Conservation (phyloP, 2,329 filamentous ascomycete genomes). For the Colletotrichum cuscutae region DNA sequence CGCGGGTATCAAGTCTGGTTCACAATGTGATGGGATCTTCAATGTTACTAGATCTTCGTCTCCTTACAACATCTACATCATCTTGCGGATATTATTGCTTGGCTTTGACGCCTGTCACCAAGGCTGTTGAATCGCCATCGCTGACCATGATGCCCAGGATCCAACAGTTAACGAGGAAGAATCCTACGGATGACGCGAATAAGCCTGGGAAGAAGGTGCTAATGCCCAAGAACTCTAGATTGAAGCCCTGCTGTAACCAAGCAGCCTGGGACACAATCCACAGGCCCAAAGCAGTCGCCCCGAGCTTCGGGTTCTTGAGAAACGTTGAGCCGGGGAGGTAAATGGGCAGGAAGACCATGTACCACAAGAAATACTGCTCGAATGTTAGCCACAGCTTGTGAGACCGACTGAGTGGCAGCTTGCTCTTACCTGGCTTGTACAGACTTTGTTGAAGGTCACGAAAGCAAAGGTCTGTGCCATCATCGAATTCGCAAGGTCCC, state of each 20-base stretch:
- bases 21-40: not conserved
- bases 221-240: constrained; percentile 80
- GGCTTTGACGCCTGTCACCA: not conserved
- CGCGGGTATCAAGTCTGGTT: not conserved
- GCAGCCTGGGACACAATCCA: constrained; percentile 82
- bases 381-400: constrained; percentile 31
- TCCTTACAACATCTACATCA: not conserved
- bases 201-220: constrained; percentile 89
- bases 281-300: constrained; percentile 71
- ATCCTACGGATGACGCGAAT: constrained; percentile 78
- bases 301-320: constrained; percentile 67
- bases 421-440: constrained; percentile 86
- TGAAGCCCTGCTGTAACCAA: constrained; percentile 81
- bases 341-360: constrained; percentile 91
- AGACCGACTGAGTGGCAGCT: constrained; percentile 6
- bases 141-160: constrained; percentile 82
- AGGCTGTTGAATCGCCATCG: constrained; percentile 60
- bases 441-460: constrained; percentile 98
- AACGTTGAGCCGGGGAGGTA: constrained; percentile 87
- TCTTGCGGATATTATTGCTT: not conserved
- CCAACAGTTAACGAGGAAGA: constrained; percentile 90
- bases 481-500: constrained; percentile 84
- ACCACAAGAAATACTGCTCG: constrained; percentile 94
- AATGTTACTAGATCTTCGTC: not conserved
- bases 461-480: constrained; percentile 97